Evolutionary conservation across 306 rosid species (phyloP), one percentile per base, ranked within the genome.

Genomic region (Prunus dulcis): DNA sequence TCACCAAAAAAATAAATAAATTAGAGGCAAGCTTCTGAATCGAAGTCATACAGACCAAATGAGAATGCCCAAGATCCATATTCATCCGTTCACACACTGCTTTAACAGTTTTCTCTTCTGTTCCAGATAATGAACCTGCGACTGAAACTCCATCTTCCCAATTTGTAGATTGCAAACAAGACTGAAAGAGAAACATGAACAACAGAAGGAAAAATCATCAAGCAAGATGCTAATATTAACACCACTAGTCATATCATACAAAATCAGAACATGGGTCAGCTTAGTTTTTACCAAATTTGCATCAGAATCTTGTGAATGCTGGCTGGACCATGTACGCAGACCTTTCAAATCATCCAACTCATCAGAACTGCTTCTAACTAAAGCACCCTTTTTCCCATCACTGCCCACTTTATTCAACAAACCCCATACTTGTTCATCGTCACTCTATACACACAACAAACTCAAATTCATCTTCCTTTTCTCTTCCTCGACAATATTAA

Each of bases 81-180:
- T 82, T 87, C 85, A 85, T 86, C 64, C 85, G 88, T 72, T 86
- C 97, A 79, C 82, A 83, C 86, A 86, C 93, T 46, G 90, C 91
- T 72, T 82, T 86, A 72, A 88, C 66, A 52, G 86, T 84, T 79
- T 83, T 90, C 83, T 78, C 96, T 84, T 89, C 92, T 50, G 85
- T 88, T 77, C 83, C 90, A 38, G 87, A 87, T 30, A 89, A 71
- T 51, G 94, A 91, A 77, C 91, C 88, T 23, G 87, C 60, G 0
- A 84, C 84, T 5, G 95, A 86, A 74, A 71, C 82, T 69, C 72
- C 80, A 65, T 91, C 96, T 45, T 85, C 91, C 81, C 72, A 78
- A 25, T 71, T 76, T 55, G 53, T 69, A 22, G 75, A 71, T 69
- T 73, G 79, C 61, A 80, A 81, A 67, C 66, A 18, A 78, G 89